A percentile compares a stretch with the other conserved stretches of the same genome.
These are phyloP conservation scores for Amorphotheca resinae DNA, from an alignment of 495 filamentous ascomycete species.

Conservation along the genomic window DNA sequence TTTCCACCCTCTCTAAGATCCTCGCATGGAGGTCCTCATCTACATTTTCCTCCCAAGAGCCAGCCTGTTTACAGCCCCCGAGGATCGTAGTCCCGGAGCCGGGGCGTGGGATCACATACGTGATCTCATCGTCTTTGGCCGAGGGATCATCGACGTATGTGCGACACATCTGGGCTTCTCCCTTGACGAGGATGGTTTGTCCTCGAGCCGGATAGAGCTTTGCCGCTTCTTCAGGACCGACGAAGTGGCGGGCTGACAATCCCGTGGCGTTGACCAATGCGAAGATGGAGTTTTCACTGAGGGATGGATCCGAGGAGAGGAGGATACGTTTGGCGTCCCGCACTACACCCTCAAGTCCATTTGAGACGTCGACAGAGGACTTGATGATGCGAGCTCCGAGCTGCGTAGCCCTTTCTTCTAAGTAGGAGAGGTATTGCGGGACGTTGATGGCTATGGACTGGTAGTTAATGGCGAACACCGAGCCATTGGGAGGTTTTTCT, in stretches of 20 bases:
- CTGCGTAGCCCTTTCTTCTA: neutral
- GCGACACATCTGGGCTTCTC: constrained; percentile 8
- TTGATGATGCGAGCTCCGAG: constrained; percentile 7
- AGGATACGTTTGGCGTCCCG: constrained; percentile 3
- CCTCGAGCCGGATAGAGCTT: constrained; percentile 15
- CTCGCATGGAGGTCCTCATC: constrained; percentile 10
- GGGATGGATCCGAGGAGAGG: neutral
- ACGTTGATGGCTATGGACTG: constrained; percentile 10
- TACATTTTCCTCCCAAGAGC: constrained; percentile 3
- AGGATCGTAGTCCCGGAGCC: constrained; percentile 22
- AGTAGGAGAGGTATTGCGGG: constrained; percentile 8
- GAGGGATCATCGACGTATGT: neutral
- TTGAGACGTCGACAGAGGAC: neutral
- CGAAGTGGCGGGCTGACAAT: constrained; percentile 9
- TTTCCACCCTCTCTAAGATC: constrained; percentile 5
- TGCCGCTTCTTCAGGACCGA: constrained; percentile 2
- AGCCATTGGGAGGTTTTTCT: neutral
- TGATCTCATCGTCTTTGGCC: neutral
- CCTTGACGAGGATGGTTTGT: constrained; percentile 15
- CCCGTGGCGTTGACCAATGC: constrained; percentile 11
- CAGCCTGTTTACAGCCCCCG: constrained; percentile 14
- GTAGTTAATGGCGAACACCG: constrained; percentile 10
- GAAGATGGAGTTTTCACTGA: neutral
- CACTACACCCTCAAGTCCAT: constrained; percentile 10
- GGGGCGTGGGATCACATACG: constrained; percentile 11